Percentiles rank a stretch among this genome's conserved stretches.
phyloP scores from a whole-genome alignment of 148 eudicot genomes.

The Vaccinium corymbosum region DNA sequence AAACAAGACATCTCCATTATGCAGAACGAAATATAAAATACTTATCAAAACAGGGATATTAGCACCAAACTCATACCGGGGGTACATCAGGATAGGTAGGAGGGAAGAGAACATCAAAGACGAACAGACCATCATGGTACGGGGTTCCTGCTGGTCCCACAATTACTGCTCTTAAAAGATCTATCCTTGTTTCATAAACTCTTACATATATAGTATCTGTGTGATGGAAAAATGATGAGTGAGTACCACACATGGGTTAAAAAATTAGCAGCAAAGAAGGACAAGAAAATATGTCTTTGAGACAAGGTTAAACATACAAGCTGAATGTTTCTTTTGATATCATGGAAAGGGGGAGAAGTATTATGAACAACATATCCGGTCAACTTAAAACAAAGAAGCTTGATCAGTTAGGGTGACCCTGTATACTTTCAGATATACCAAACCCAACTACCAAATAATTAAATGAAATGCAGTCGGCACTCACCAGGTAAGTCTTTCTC shows the following conservation, averaged over 20 bases:
- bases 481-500: constrained; percentile 77
- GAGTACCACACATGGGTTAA: background rate
- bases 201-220: constrained; percentile 65
- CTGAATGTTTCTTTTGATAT: background rate
- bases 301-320: background rate
- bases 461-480: constrained; percentile 9
- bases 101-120: constrained; percentile 69
- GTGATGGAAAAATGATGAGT: constrained; percentile 15
- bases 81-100: constrained; percentile 57
- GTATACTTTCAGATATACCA: background rate
- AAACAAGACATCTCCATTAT: constrained; percentile 7
- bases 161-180: constrained; percentile 74
- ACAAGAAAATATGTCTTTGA: background rate
- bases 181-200: constrained; percentile 66
- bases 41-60: background rate
- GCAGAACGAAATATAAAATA: background rate
- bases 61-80: constrained; percentile 45
- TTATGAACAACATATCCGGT: background rate
- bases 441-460: constrained; percentile 5
- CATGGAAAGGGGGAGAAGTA: background rate
- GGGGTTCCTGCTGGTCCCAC: constrained; percentile 81
- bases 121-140: constrained; percentile 81
- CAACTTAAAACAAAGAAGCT: constrained; percentile 4
- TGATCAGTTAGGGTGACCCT: background rate
- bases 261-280: background rate